Evolutionary conservation across 768 basidiomycete species (phyloP), one percentile per base, ranked within the genome.

Genomic region (Grammothele lineata): DNA sequence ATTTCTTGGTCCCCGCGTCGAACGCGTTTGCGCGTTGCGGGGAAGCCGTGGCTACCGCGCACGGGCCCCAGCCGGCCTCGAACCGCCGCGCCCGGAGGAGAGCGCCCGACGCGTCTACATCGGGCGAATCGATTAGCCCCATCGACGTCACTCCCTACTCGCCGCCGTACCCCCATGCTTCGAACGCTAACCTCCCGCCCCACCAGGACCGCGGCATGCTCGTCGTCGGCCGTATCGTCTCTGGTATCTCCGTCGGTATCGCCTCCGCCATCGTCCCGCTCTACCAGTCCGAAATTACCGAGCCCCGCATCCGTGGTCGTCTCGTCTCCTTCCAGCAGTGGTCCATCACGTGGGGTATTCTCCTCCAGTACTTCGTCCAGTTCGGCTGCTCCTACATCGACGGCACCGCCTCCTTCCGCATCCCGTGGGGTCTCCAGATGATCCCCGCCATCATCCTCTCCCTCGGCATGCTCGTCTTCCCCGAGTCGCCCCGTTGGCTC

Each of bases 271-370:
- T 83, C 30, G 84, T 87, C 5, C 85, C 85, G 19, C 77, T 87
- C 57, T 86, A 86, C 58, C 85, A 87, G 65, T 81, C 83, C 27
- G 83, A 86, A 66, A 79, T 85, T 56, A 80, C 81, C n/a, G 74
- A 79, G 4, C 84, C 84, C 15, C 62, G 73, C 26, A 85, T 87
- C 58, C 82, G 85, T 58, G 87, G 86, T 25, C 80, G 84, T 22
- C 74, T 87, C 50, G 85, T 88, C 24, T 81, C 86, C 3, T 69
- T 86, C 48, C 85, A 89, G 60, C 86, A 89, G 72, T 87, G 85
- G 78, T 64, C 40, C 22, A 86, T 85, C 58, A 85, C 85, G 0
- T 86, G 87, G 83, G 84, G 84, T 66, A 86, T 86, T 59, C 69
- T 85, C 54, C 64, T 88, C 36, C 85, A 86, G 52, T 81, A 87